Base-by-base conservation (phyloP, 208 protist species). In the Wallacemonas sp. region DNA sequence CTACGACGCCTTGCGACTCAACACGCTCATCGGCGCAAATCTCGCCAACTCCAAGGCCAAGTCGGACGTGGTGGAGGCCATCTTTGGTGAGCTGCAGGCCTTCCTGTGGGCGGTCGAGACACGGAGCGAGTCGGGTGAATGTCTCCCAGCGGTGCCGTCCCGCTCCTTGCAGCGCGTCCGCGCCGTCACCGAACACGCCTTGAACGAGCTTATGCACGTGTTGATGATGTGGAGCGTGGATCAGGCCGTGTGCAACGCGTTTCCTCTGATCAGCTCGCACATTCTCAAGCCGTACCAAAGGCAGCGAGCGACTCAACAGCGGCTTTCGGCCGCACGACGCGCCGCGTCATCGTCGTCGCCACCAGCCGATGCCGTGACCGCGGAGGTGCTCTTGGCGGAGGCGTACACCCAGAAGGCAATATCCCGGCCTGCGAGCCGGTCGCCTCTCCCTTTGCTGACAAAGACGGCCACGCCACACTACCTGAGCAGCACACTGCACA, bases 41-140 rank as follows among this genome's bases (percentile, higher is more conserved):
- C 64, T 96, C 20, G 65, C 84, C 22, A 84, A 92, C 68, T 88
- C 72, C 57, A 96, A 96, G 63, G 72, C 77, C 12, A 96, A 96
- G 67, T 63, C 91, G 0, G 91, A 96, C 61, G 84, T 93, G 7
- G 80, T 96, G 1, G 91, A 96, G 65, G 73, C 83, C 28, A 20
- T 96, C n/a, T 79, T 92, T 57, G 91, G 91, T 1, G 87, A 96
- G 67, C 76, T 96, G 25, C 83, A 92, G 71, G 70, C 75, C 12
- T 82, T 86, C 29, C 49, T 96, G 12, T 91, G 82, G 82, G 78
- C 91, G 22, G 80, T 50, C 8, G 80, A 96, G 57, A 45, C 77
- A 14, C 20, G 18, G 1, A 67, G 57, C 61, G 79, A 68, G 36
- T 54, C 52, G 0, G 26, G 57, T 0, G 73, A 74, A 36, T 46